phyloP scores from a whole-genome alignment of 495 filamentous ascomycete species.

The Letharia lupina region DNA sequence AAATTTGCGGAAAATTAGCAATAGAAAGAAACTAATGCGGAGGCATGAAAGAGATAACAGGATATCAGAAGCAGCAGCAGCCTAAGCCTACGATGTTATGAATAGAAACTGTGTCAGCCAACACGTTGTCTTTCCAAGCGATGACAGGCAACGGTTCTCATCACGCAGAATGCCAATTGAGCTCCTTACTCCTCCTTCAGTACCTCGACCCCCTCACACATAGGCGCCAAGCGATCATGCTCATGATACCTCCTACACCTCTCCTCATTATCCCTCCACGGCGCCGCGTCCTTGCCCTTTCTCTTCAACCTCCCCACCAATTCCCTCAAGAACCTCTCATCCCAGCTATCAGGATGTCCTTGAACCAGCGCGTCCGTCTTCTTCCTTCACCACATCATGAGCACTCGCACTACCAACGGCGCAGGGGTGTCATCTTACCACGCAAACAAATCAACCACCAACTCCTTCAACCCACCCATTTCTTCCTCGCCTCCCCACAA shows the following conservation, averaged over 20 bases:
- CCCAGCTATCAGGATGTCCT: constrained; percentile 33
- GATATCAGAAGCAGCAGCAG: neutral
- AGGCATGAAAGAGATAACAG: neutral
- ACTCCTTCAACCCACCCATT: constrained; percentile 25
- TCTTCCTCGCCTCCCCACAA: constrained; percentile 27
- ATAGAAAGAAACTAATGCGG: neutral
- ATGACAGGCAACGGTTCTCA: too few species aligned
- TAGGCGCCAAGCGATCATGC: constrained; percentile 19
- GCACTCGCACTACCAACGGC: neutral
- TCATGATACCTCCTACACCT: constrained; percentile 24
- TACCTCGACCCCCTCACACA: constrained; percentile 10
- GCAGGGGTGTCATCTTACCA: constrained; percentile 20
- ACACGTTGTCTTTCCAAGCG: neutral
- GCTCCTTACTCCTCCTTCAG: neutral
- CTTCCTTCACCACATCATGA: constrained; percentile 25
- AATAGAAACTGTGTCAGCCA: neutral
- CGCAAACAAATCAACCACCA: constrained; percentile 41
- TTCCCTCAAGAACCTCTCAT: constrained; percentile 25
- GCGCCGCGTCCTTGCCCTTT: constrained; percentile 19
- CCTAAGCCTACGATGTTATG: neutral
- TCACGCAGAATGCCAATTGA: neutral
- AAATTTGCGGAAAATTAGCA: constrained; percentile 20
- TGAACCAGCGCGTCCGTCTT: constrained; percentile 39
- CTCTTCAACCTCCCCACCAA: constrained; percentile 24
- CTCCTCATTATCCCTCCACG: constrained; percentile 18